phyloP scores from a whole-genome alignment of 2,329 filamentous ascomycete species.

The Colletotrichum sp. region DNA sequence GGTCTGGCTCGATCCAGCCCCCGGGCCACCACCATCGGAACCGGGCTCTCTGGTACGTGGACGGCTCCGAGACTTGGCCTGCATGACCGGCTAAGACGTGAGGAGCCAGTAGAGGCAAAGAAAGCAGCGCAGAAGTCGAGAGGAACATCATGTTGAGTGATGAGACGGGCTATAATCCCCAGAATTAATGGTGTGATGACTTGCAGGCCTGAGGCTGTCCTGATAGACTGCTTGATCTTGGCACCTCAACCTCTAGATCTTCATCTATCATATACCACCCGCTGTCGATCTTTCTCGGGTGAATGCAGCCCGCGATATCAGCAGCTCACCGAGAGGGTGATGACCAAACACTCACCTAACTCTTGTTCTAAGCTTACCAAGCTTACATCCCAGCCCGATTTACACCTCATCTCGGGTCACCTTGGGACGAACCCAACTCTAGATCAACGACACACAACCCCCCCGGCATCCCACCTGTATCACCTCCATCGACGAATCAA shows the following conservation, averaged over 20 bases:
- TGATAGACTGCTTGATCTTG: neutral
- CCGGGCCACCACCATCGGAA: neutral
- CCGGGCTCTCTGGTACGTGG: neutral
- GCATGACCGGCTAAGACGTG: neutral
- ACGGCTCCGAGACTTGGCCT: neutral
- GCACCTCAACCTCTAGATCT: neutral
- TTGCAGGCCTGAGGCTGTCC: neutral
- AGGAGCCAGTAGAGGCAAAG: neutral
- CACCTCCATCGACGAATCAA: neutral
- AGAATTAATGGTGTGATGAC: neutral
- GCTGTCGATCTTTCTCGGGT: neutral
- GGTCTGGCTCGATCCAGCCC: neutral
- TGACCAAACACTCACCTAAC: neutral
- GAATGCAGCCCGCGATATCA: neutral
- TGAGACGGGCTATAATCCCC: neutral
- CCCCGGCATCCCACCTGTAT: neutral
- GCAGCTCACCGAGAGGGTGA: fast-evolving
- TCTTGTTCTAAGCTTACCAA: neutral
- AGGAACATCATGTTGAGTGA: neutral
- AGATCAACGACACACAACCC: neutral
- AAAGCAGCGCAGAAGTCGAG: too few relatives aligned
- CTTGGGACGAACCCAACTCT: neutral
- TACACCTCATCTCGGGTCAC: neutral
- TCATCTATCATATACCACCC: neutral
- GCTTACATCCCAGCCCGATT: neutral